Base-by-base conservation (phyloP, 768 basidiomycete genomes). In the Boletus rex-veris region DNA sequence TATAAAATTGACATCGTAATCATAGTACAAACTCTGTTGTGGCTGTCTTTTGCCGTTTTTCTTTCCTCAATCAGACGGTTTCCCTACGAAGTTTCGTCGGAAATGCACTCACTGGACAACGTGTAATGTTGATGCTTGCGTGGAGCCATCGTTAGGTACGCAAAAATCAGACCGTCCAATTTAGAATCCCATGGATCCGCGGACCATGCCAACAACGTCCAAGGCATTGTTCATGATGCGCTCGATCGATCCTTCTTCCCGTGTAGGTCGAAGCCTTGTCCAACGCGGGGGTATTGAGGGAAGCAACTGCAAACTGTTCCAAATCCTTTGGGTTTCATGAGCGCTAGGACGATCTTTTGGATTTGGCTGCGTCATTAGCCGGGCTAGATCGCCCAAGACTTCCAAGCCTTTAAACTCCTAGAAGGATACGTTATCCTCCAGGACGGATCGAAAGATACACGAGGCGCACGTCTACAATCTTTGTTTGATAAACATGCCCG, bases 401-500 rank as follows among this genome's bases (percentile, higher is more conserved):
- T 43, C 54, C 18, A 36, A 4, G 0, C 59, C 58, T 47, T 52
- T 61, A 4, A 57, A 57, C 5, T 33, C 58, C 58, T 60, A 33
- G 7, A 1, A 5, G 21, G n/a, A 16, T 0, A 14, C 3, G 9
- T 48, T 11, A 53, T 11, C 9, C 18, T 18, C 2, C 2, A 30
- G 11, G 12, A 7, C 12, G 4, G 8, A 19, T 19, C 0, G 1
- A 2, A 9, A 21, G 26, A 7, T n/a, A n/a, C 5, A n/a, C 4
- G 3, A 19, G 30, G 48, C 58, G 18, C 21, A 56, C 55, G 2
- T 60, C 47, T 2, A 57, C 55, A n/a, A 67, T 58, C 21, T 63
- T 57, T 7, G 50, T 53, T 16, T 53, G 41, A 28, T 64, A 65
- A 7, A 70, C 31, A 19, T 66, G 54, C 3, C 68, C 70, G 1